A percentile compares a stretch with the other conserved stretches of the same genome.
Conservation (phyloP, 257 asterid species). For the Solanum lignicaule region DNA sequence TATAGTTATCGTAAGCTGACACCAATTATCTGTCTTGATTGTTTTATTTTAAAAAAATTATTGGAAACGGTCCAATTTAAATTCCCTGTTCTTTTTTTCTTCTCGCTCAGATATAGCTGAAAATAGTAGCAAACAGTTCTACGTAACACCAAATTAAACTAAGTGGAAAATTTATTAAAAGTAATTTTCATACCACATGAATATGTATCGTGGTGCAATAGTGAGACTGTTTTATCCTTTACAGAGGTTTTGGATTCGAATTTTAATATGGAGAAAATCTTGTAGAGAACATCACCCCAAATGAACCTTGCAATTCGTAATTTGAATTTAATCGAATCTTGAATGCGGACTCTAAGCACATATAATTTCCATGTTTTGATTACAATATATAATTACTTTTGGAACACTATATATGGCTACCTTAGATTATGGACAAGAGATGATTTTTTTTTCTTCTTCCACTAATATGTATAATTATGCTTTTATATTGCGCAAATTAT, state of each 20-base stretch:
- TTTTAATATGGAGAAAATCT: no score
- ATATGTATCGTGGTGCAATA: no score
- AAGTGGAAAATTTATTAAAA: not conserved
- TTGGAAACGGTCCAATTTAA: not conserved
- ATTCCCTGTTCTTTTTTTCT: not conserved
- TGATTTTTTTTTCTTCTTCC: not conserved
- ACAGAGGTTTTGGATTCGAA: no score
- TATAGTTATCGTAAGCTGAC: not conserved
- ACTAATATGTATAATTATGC: not conserved
- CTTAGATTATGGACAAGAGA: not conserved
- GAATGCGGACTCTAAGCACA: not conserved
- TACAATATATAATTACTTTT: not conserved
- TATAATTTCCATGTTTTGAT: not conserved
- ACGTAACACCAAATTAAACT: not conserved
- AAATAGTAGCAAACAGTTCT: not conserved
- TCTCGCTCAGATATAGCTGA: not conserved
- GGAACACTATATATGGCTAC: not conserved
- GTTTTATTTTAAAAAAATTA: not conserved
- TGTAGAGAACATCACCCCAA: no score
- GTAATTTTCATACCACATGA: not conserved
- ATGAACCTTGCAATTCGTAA: fast-evolving
- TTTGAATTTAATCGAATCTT: no score
- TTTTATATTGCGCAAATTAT: not conserved
- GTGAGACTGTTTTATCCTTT: no score
- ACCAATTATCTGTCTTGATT: not conserved